Evolutionary conservation across 2,329 filamentous ascomycete genomes (phyloP), one percentile per base, ranked within the genome.

Genomic region (Diaporthe vaccinii): DNA sequence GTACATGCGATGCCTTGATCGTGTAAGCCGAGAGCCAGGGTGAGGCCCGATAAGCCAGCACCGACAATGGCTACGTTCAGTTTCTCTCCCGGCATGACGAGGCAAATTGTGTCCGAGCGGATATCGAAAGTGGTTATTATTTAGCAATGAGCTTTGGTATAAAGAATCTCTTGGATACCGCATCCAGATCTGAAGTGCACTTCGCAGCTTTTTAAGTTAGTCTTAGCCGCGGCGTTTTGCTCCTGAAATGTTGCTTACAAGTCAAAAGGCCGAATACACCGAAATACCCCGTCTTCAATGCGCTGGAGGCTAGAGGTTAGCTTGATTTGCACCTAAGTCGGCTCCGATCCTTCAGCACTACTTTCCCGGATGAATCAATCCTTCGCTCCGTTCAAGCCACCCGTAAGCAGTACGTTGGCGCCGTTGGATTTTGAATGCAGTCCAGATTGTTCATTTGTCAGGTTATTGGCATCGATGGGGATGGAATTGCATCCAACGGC

Each of bases 21-120:
- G 74, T 91, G 86, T 0, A 93, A 83, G 2, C 88, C 84, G 0
- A 93, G 84, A 0, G 89, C 89, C 0, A 92, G 84, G 1, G 86
- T 84, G 9, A 92, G 86, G 53, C 90, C 90, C 39, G 73, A 72
- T 3, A 74, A 57, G 9, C 73, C 73, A 44, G 65, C 73, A 55
- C 73, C 73, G 22, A 74, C 51, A 44, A 74, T 71, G 62, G 62
- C 62, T 34, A 68, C 62, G 10, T 53, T 68, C 46, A 68, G 15
- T 8, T 34, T 61, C 4, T 62, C 9, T 4, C 20, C 31, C 25
- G 65, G 34, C 65, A 74, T 74, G 25, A 46, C 44, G 55, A 61
- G 12, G 20, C 28, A 10, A 25, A 10, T 2, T 34, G 17, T 44
- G 12, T 49, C 8, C 8, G 17, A 34, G 2, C 3, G 14, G 8